A percentile compares a stretch with the other conserved stretches of the same genome.
These are phyloP conservation scores for Talaromyces atroroseus DNA, from an alignment of 2,329 filamentous ascomycete genomes.

Conservation along the genomic window DNA sequence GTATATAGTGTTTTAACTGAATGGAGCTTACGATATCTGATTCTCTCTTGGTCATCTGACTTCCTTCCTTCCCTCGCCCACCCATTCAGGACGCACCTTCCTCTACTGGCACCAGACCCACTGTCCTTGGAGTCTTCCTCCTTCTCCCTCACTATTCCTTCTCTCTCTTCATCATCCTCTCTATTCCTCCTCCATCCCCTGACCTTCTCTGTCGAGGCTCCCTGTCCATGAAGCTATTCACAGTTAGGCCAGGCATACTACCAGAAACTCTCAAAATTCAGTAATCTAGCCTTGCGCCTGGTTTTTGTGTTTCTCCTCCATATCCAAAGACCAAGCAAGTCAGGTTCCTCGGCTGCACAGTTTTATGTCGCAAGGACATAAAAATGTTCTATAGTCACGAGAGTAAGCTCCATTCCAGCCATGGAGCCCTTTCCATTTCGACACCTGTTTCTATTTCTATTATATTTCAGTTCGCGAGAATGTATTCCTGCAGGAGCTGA, in stretches of 20 bases:
- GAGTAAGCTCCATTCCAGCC: conserved; percentile 51
- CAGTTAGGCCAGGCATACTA: neutral
- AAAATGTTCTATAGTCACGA: conserved; percentile 94
- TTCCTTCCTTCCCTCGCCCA: neutral
- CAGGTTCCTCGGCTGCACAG: neutral
- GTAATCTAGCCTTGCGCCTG: neutral
- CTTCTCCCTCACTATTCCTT: neutral
- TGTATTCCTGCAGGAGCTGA: conserved; percentile 1
- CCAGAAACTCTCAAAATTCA: neutral
- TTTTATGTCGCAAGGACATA: neutral
- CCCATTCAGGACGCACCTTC: conserved; percentile 2
- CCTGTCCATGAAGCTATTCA: neutral
- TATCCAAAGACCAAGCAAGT: neutral
- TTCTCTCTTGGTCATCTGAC: neutral
- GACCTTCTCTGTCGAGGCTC: neutral
- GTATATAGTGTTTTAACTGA: conserved; percentile 12
- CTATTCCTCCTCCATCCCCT: neutral
- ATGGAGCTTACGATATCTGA: conserved; percentile 8
- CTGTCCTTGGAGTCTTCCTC: conserved; percentile 5
- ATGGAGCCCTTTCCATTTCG: neutral
- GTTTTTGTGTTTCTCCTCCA: neutral
- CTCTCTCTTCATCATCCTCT: neutral
- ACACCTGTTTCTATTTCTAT: neutral
- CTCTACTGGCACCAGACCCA: conserved; percentile 2
- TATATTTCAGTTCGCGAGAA: neutral